phyloP scores from a whole-genome alignment of 1,284 basidiomycete species.

The Stygiomarasmius scandens region DNA sequence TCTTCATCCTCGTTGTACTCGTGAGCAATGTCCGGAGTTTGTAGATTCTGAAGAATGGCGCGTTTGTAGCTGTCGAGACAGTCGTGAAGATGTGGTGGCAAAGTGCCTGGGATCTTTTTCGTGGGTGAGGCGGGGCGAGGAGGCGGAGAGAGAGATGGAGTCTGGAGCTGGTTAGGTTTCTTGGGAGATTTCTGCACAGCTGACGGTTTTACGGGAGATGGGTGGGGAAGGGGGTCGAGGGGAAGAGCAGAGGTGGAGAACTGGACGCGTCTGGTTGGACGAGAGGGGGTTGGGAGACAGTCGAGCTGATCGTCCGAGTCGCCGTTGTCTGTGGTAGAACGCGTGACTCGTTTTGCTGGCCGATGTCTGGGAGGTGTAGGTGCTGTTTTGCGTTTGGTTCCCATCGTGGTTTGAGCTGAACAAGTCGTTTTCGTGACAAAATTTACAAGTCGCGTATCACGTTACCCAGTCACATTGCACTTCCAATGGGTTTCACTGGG shows the following conservation, averaged over 20 bases:
- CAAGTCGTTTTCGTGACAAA: constrained; percentile 18
- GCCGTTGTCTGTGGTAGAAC: not conserved
- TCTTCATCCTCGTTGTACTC: constrained; percentile 32
- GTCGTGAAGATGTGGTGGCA: not conserved
- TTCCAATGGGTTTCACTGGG: constrained; percentile 69
- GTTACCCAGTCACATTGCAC: constrained; percentile 3
- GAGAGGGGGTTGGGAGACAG: not conserved
- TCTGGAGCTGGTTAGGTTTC: constrained; percentile 2
- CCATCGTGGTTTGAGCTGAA: constrained; percentile 31
- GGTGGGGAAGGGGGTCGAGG: not conserved
- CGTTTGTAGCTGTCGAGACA: constrained; percentile 56
- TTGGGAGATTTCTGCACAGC: not conserved
- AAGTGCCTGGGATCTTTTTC: not conserved
- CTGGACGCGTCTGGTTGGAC: not conserved
- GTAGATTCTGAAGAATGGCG: constrained; percentile 55
- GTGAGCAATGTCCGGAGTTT: constrained; percentile 30
- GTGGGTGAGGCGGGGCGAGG: constrained; percentile 5
- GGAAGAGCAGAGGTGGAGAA: not conserved
- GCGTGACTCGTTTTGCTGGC: constrained; percentile 28
- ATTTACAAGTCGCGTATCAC: not conserved
- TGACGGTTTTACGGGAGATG: not conserved
- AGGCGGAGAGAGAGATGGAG: not conserved
- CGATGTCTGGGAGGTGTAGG: constrained; percentile 20
- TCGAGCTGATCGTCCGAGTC: constrained; percentile 24
- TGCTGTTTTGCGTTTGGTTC: constrained; percentile 53